Percentiles rank a stretch among this genome's conserved stretches.
phyloP scores from a whole-genome alignment of 495 filamentous ascomycete species.

The Thermothielavioides terrestris region DNA sequence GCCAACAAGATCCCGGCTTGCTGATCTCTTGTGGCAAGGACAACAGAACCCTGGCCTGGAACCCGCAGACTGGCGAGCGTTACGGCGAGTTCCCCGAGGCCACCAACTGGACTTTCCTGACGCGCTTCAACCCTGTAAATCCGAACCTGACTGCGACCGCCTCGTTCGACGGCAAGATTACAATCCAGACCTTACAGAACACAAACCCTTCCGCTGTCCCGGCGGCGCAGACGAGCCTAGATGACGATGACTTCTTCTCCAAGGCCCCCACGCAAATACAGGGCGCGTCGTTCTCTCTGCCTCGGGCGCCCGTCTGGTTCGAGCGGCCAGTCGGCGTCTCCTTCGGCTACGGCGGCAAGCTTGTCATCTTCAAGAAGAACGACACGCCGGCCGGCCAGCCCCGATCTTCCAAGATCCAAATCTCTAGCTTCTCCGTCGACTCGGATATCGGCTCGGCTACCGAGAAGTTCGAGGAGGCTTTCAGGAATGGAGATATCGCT shows the following conservation, averaged over 20 bases:
- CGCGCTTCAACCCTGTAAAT: conserved; percentile 87
- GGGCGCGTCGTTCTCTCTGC: conserved; percentile 74
- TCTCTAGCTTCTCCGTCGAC: conserved; percentile 83
- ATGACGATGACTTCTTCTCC: conserved; percentile 95
- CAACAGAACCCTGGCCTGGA: conserved; percentile 93
- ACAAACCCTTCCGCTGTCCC: conserved; percentile 60
- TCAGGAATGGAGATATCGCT: conserved; percentile 67
- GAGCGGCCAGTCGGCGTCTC: conserved; percentile 77
- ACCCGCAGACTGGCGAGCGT: conserved; percentile 76
- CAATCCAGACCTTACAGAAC: conserved; percentile 85
- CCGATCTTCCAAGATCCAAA: conserved; percentile 66
- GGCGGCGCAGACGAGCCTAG: conserved; percentile 46
- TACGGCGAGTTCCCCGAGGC: conserved; percentile 94
- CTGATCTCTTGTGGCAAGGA: conserved; percentile 94
- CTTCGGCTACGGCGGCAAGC: conserved; percentile 93
- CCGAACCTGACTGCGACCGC: conserved; percentile 87
- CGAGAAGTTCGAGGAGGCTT: conserved; percentile 74
- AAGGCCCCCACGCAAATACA: conserved; percentile 87
- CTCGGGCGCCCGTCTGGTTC: conserved; percentile 84
- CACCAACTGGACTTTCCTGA: conserved; percentile 97
- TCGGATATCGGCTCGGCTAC: conserved; percentile 74
- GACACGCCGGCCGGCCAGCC: conserved; percentile 49
- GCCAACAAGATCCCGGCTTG: conserved; percentile 80
- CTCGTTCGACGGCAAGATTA: conserved; percentile 93
- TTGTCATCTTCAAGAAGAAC: conserved; percentile 62